phyloP scores from a whole-genome alignment of 2,329 filamentous ascomycete species.

The Gaeumannomyces tritici region DNA sequence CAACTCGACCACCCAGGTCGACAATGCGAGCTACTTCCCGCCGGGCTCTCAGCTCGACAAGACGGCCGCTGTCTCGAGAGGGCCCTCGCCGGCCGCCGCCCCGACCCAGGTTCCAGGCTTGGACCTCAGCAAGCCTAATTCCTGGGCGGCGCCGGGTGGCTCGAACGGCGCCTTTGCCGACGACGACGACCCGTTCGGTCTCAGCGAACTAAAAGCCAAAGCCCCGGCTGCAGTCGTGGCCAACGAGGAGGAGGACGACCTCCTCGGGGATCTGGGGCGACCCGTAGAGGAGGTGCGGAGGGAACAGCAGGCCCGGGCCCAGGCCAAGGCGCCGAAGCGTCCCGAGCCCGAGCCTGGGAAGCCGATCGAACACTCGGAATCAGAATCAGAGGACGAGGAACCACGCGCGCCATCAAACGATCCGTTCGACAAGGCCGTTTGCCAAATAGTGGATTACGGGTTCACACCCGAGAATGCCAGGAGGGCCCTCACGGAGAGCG shows the following conservation, averaged over 20 bases:
- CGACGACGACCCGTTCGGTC: slow-evolving; percentile 83
- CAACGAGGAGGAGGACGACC: slow-evolving; percentile 50
- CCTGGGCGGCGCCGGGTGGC: slow-evolving; percentile 35
- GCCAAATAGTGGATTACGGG: slow-evolving; percentile 89
- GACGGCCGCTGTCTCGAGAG: slow-evolving; percentile 17
- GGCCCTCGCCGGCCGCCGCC: slow-evolving; percentile 33
- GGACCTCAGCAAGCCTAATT: slow-evolving; percentile 42
- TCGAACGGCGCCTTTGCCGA: slow-evolving; percentile 37
- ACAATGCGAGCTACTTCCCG: slow-evolving; percentile 56
- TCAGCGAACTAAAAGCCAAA: slow-evolving; percentile 52
- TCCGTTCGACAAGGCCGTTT: slow-evolving; percentile 69
- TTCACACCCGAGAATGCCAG: slow-evolving; percentile 80
- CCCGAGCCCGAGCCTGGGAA: slow-evolving; percentile 42
- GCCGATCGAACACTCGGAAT: slow-evolving; percentile 41
- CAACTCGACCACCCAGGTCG: slow-evolving; percentile 55
- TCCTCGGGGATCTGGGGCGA: slow-evolving; percentile 53
- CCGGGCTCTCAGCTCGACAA: slow-evolving; percentile 31
- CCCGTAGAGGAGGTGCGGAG: slow-evolving; percentile 53
- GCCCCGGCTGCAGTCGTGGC: slow-evolving; percentile 16
- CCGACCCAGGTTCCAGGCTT: slow-evolving; percentile 29
- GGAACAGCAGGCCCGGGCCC: slow-evolving; percentile 11
- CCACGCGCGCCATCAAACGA: slow-evolving; percentile 30
- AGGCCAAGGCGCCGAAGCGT: slow-evolving; percentile 7
- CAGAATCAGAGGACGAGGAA: slow-evolving; percentile 35
- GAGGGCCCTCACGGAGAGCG: slow-evolving; percentile 69